These are phyloP conservation scores for Iris macrosiphon DNA, from an alignment of 106 monocot species.

Conservation along the genomic window DNA sequence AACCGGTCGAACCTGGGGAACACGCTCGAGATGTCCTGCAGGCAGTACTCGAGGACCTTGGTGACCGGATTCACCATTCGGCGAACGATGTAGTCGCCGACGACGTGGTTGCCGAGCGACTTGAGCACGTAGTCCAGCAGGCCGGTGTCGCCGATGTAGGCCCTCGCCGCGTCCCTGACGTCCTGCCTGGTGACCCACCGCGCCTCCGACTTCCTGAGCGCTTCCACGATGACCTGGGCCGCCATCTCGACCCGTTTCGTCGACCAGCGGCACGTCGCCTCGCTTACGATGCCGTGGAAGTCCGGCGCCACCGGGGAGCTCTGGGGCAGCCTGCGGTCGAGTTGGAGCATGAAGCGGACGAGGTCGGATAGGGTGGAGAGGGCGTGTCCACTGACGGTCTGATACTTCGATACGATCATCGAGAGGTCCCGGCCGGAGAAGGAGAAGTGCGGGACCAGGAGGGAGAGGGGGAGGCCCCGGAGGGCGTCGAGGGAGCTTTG, in stretches of 20 bases:
- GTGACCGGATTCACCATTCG: constrained; percentile 86
- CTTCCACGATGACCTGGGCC: constrained; percentile 65
- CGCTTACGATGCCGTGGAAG: constrained; percentile 42
- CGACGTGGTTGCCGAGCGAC: constrained; percentile 64
- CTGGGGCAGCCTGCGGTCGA: constrained; percentile 40
- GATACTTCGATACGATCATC: constrained; percentile 51
- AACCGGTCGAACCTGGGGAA: constrained; percentile 4
- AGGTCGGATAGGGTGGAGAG: constrained; percentile 56
- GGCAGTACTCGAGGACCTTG: constrained; percentile 86
- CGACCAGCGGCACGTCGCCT: constrained; percentile 73
- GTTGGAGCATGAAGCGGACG: constrained; percentile 62
- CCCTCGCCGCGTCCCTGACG: constrained; percentile 66
- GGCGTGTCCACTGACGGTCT: constrained; percentile 27
- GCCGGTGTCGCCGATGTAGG: constrained; percentile 80
- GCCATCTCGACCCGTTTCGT: constrained; percentile 84
- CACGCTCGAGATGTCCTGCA: constrained; percentile 52
- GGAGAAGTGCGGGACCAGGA: constrained; percentile 47
- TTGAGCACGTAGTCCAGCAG: constrained; percentile 83
- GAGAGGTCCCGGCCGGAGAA: constrained; percentile 25
- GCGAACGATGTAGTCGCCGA: constrained; percentile 71
- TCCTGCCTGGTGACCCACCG: constrained; percentile 86
- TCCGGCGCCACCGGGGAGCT: constrained; percentile 33
- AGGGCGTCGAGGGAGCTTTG: constrained; percentile 49
- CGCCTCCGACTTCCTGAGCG: constrained; percentile 42
- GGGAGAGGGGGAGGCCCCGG: constrained; percentile 44